A percentile compares a stretch with the other conserved stretches of the same genome.
phyloP scores from a whole-genome alignment of 129 eudicot species.

The Helichrysum umbraculigerum region DNA sequence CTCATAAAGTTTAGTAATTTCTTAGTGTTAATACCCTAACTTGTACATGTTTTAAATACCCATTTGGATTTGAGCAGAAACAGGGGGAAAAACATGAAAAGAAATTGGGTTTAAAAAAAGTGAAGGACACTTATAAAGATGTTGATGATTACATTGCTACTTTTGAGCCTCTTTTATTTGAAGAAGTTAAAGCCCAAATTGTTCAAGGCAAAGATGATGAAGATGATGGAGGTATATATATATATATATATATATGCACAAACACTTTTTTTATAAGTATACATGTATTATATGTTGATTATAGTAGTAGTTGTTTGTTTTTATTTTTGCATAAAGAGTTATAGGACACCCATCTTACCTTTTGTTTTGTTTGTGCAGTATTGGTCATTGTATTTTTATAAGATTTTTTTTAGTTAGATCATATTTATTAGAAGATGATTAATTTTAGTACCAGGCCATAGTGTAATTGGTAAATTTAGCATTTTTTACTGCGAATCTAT shows the following conservation, averaged over 20 bases:
- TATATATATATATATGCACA: no score
- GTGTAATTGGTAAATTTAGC: background rate
- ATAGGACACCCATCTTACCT: background rate
- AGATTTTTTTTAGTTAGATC: background rate
- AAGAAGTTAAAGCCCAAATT: conserved; percentile 96
- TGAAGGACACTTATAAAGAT: conserved; percentile 64
- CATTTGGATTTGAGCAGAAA: conserved; percentile 30
- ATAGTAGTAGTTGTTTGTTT: no score
- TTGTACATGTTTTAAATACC: background rate
- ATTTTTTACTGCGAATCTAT: background rate
- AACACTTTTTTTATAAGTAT: background rate
- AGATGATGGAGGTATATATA: conserved; percentile 56
- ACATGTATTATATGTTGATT: background rate
- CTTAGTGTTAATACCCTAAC: background rate
- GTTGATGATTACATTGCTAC: conserved; percentile 75
- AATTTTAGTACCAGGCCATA: no score
- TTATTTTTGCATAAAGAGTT: no score
- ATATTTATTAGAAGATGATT: background rate
- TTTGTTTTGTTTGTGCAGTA: background rate
- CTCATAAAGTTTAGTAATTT: background rate
- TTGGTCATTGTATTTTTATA: background rate
- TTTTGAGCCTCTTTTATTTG: conserved; percentile 89
- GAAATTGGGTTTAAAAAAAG: conserved; percentile 55
- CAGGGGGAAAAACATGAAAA: conserved; percentile 29
- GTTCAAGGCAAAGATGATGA: conserved; percentile 53